phyloP scores from a whole-genome alignment of 148 eudicot genomes.

The Vaccinium myrtillus region DNA sequence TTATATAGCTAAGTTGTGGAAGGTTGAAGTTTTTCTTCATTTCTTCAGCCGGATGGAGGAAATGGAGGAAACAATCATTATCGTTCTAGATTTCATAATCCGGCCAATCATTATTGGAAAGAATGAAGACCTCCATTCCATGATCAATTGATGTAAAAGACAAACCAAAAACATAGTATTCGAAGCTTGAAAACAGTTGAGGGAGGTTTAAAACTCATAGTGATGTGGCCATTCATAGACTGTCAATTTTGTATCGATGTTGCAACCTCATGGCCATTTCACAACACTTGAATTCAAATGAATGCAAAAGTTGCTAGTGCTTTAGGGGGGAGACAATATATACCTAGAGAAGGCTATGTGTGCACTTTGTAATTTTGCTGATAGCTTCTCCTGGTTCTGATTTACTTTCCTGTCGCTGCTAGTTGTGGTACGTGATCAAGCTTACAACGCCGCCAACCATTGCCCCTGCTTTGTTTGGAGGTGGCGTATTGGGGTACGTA shows the following conservation, averaged over 20 bases:
- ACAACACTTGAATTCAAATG: background rate
- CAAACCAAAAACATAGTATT: background rate
- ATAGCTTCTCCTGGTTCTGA: background rate
- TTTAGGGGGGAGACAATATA: background rate
- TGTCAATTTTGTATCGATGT: background rate
- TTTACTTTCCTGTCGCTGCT: slow-evolving; percentile 17
- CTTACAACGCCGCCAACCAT: slow-evolving; percentile 57
- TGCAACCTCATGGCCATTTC: background rate
- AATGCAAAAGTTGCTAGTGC: background rate
- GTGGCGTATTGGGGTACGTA: slow-evolving; percentile 79
- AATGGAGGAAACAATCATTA: too few relatives aligned
- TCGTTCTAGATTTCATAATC: too few relatives aligned
- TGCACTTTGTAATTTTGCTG: background rate
- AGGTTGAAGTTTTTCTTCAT: background rate
- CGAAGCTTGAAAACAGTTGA: background rate
- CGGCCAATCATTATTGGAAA: background rate
- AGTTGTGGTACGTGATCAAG: slow-evolving; percentile 73
- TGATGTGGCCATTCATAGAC: background rate
- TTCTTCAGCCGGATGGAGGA: background rate
- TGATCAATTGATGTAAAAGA: background rate
- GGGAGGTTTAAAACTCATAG: background rate
- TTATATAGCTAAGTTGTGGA: background rate
- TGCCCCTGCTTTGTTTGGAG: slow-evolving; percentile 82
- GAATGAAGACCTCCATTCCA: background rate
- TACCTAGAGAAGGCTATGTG: background rate